A percentile compares a stretch with the other conserved stretches of the same genome.
These are phyloP conservation scores for Galeopsis tetrahit DNA, from an alignment of 257 asterid species.

Conservation along the genomic window DNA sequence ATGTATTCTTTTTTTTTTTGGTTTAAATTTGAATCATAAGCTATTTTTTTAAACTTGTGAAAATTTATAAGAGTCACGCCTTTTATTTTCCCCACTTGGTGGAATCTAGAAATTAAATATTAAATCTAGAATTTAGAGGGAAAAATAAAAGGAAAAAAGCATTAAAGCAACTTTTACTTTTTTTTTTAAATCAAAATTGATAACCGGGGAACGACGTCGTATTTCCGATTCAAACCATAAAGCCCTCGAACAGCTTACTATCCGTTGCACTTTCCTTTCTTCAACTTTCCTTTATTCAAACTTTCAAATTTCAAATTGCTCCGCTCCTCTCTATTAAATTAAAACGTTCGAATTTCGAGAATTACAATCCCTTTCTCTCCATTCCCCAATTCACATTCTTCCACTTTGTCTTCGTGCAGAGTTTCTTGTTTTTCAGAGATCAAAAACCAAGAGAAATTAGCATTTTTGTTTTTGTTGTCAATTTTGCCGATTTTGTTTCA, in stretches of 20 bases:
- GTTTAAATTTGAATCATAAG: background rate
- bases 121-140: no score
- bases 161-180: background rate
- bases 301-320: slow-evolving; percentile 54
- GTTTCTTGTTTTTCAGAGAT: slow-evolving; percentile 26
- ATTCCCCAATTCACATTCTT: slow-evolving; percentile 24
- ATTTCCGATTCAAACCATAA: slow-evolving; percentile 15
- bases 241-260: slow-evolving; percentile 38
- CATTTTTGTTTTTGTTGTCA: background rate
- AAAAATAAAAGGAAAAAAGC: background rate
- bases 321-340: slow-evolving; percentile 46
- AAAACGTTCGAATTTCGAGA: slow-evolving; percentile 32
- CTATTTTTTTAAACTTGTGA: no score
- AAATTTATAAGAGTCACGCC: no score
- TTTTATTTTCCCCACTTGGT: background rate
- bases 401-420: slow-evolving; percentile 41
- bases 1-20: no score
- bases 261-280: slow-evolving; percentile 61
- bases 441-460: background rate
- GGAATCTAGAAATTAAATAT: background rate
- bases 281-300: slow-evolving; percentile 39
- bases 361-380: slow-evolving; percentile 26
- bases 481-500: slow-evolving; percentile 9
- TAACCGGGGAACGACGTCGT: slow-evolving; percentile 34
- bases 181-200: background rate